These are phyloP conservation scores for Xylariaceae sp. DNA, from an alignment of 2,329 filamentous ascomycete species.

Conservation along the genomic window DNA sequence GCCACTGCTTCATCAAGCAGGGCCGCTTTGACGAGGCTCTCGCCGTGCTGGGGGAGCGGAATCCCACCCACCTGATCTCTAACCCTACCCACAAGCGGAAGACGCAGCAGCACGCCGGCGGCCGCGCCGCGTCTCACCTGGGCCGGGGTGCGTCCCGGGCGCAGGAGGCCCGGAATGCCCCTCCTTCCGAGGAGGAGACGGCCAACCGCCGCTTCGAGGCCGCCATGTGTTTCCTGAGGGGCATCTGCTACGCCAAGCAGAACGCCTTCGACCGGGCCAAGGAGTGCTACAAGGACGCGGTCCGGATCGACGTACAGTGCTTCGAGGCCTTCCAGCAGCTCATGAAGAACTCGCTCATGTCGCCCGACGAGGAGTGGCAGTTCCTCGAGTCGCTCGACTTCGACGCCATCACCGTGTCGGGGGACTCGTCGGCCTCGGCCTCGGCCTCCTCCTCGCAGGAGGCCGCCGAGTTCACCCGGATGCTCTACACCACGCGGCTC, in stretches of 20 bases:
- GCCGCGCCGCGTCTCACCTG: constrained; percentile 13
- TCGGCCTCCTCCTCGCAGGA: constrained; percentile 72
- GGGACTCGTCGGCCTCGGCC: constrained; percentile 49
- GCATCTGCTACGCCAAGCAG: constrained; percentile 91
- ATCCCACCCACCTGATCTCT: constrained; percentile 79
- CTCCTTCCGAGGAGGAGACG: constrained; percentile 54
- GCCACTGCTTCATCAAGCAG: constrained; percentile 91
- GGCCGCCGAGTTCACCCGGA: constrained; percentile 87
- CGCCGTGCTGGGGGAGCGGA: constrained; percentile 78
- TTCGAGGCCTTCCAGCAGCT: constrained; percentile 98
- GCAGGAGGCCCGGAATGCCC: constrained; percentile 21
- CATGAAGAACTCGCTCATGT: constrained; percentile 92
- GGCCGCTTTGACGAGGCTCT: constrained; percentile 85
- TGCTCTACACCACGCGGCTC: constrained; percentile 90
- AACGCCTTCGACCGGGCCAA: constrained; percentile 96
- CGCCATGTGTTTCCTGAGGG: constrained; percentile 92
- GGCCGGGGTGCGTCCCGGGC: constrained; percentile 14
- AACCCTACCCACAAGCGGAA: constrained; percentile 60
- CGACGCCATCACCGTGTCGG: constrained; percentile 63
- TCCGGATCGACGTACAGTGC: constrained; percentile 94
- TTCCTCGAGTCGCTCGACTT: constrained; percentile 89
- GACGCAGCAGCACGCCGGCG: constrained; percentile 55
- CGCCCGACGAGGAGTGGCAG: constrained; percentile 79
- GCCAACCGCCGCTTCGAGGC: constrained; percentile 82
- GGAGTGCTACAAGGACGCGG: constrained; percentile 96